Evolutionary conservation across 1,139 yeast species (phyloP), one percentile per base, ranked within the genome.

Genomic region (Sugiyamaella castrensis): DNA sequence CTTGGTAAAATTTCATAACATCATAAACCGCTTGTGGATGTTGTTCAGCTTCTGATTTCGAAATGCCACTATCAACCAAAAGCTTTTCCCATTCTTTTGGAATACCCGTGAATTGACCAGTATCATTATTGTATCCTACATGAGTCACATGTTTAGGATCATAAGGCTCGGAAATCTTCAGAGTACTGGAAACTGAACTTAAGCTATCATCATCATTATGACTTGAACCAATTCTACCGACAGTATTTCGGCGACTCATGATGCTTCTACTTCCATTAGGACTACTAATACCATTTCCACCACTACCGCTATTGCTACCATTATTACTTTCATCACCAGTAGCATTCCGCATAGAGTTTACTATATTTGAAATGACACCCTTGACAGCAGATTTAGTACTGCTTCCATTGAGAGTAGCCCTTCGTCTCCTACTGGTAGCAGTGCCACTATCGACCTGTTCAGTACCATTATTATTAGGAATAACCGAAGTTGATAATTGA

Each of bases 1-100:
- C 87, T 60, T 86, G 89, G 65, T 86, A 87, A 63, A 87, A 88
- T 37, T 91, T 87, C 53, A 91, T 95, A 56, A 91, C 89, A 63
- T 89, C 96, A 78, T 87, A 82, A 8, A 89, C 95, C 0, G 96
- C 97, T 67, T 88, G 94, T 2, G 97, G 96, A 64, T 92, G 89
- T 59, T 84, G 86, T 59, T 85, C 83, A 63, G 89, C 96, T 59
- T 92, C 98, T 40, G 77, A 79, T 58, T 79, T 80, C 5, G 95
- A 79, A 46, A 92, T 87, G 38, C 98, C 98, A 64, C 89, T 84
- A 13, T 91, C 94, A 15, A 84, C 79, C 53, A 92, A 74, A 43
- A 89, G 72, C 53, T 80, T 76, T 59, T 87, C 92, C 98, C 98
- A 92, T 65, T 87, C 96, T 42, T 80, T 81, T 1, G 98, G 98